Evolutionary conservation across 2,329 filamentous ascomycete species (phyloP), one percentile per base, ranked within the genome.

Genomic region (Capronia coronata): DNA sequence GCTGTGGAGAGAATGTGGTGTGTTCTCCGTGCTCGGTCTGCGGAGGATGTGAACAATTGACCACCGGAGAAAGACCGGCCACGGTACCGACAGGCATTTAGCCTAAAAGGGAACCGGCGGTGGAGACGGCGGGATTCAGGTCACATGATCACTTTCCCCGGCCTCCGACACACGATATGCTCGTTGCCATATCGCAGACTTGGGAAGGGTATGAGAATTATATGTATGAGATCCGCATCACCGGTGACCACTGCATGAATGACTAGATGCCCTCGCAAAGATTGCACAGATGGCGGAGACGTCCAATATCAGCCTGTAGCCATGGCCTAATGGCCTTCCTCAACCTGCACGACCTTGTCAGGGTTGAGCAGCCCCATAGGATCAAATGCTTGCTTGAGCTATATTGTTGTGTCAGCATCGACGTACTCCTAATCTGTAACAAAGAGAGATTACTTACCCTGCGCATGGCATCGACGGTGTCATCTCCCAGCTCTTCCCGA

Each of bases 321-420:
- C 25, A 27, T 6, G 25, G 10, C 25, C 25, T 27, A 58, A 47
- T 59, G 55, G 11, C 56, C 56, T 27, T 37, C 44, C 23, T 78
- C 71, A 32, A 75, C 68, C n/a, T 79, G 68, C n/a, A 83, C 74
- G 52, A 82, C 73, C 66, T 83, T 83, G 64, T 83, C 79, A 60
- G 77, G 80, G 58, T 83, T 83, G 21, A 83, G 70, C 57, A 83
- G 62, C 59, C 79, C 79, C n/a, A 81, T 65, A n/a, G 80, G 80
- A 62, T 84, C 80, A 59, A 80, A 78, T 11, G 80, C 78, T 64
- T 77, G 71, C 68, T 84, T 84, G 55, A 83, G 69, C 76, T 79
- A 61, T 43, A 49, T 19, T 8, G 4, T 14, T 43, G 22, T 25
- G 50, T 64, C 57, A 63, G 61, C 34, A 32, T 16, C 18, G 34